These are phyloP conservation scores for Ganoderma meredithae DNA, from an alignment of 1,284 basidiomycete species.

Conservation along the genomic window DNA sequence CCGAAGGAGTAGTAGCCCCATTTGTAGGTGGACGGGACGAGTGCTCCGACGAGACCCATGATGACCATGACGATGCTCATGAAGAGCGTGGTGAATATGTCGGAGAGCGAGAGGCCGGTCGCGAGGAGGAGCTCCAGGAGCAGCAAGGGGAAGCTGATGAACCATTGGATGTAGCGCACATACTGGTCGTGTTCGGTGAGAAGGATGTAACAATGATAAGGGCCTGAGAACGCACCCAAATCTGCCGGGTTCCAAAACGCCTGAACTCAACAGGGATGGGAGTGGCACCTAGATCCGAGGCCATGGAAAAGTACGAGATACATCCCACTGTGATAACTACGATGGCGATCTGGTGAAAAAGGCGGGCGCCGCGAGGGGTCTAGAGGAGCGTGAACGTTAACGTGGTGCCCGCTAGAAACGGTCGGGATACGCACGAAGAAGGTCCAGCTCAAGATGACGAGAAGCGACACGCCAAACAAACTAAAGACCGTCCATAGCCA, in stretches of 20 bases:
- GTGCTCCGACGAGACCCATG: constrained; percentile 59
- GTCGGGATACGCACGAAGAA: constrained; percentile 39
- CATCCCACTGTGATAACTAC: constrained; percentile 54
- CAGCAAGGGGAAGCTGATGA: constrained; percentile 64
- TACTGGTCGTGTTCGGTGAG: constrained; percentile 38
- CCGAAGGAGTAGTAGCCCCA: constrained; percentile 59
- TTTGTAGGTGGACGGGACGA: constrained; percentile 60
- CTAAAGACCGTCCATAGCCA: constrained; percentile 67
- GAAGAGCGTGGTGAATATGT: constrained; percentile 62
- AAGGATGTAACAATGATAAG: neutral
- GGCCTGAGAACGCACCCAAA: constrained; percentile 50
- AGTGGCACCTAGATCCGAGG: constrained; percentile 64
- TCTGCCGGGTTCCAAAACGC: constrained; percentile 52
- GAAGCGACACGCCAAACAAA: constrained; percentile 52
- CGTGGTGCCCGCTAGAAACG: too few relatives aligned
- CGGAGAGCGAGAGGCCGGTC: constrained; percentile 58
- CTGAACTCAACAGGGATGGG: constrained; percentile 57
- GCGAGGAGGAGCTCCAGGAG: constrained; percentile 57
- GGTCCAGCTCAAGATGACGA: constrained; percentile 49
- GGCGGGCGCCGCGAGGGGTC: constrained; percentile 49
- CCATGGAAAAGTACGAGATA: constrained; percentile 63
- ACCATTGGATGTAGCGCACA: constrained; percentile 65
- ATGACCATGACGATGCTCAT: constrained; percentile 60
- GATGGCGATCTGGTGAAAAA: constrained; percentile 57
- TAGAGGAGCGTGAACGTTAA: constrained; percentile 17